These are phyloP conservation scores for Orychophragmus violaceus DNA, from an alignment of 345 rosid genomes.

Conservation along the genomic window DNA sequence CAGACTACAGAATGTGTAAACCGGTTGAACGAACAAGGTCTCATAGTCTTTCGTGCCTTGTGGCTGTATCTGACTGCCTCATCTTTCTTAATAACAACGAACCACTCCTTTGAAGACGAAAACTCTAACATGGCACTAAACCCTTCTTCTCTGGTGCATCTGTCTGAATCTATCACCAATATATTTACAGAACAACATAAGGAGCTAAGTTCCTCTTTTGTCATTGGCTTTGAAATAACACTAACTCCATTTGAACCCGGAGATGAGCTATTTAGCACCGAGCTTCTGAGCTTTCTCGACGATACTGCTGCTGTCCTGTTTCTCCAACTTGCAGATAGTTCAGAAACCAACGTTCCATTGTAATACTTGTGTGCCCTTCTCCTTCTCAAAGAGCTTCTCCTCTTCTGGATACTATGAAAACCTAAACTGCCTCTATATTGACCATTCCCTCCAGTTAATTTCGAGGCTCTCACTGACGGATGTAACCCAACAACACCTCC, in stretches of 20 bases:
- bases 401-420: conserved; percentile 60
- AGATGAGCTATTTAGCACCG: conserved; percentile 31
- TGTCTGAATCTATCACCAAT: conserved; percentile 51
- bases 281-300: conserved; percentile 45
- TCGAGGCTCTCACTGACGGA: conserved; percentile 47
- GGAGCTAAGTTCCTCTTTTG: conserved; percentile 33
- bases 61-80: conserved; percentile 38
- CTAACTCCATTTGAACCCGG: conserved; percentile 31
- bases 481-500: conserved; percentile 30
- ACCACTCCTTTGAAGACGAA: conserved; percentile 60
- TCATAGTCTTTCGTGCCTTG: conserved; percentile 56
- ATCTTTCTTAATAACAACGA: conserved; percentile 55
- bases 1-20: conserved; percentile 61
- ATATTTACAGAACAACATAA: conserved; percentile 57
- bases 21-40: conserved; percentile 55
- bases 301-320: conserved; percentile 45
- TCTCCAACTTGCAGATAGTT: conserved; percentile 49
- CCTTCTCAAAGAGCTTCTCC: conserved; percentile 66
- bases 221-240: conserved; percentile 24
- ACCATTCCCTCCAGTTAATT: conserved; percentile 37
- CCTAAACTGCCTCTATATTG: conserved; percentile 44
- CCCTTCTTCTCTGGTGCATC: conserved; percentile 71
- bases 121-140: conserved; percentile 48
- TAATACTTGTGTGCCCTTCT: conserved; percentile 48
- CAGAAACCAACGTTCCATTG: conserved; percentile 54